These are phyloP conservation scores for Penicillium sp. DNA, from an alignment of 2,329 filamentous ascomycete species.

Conservation along the genomic window DNA sequence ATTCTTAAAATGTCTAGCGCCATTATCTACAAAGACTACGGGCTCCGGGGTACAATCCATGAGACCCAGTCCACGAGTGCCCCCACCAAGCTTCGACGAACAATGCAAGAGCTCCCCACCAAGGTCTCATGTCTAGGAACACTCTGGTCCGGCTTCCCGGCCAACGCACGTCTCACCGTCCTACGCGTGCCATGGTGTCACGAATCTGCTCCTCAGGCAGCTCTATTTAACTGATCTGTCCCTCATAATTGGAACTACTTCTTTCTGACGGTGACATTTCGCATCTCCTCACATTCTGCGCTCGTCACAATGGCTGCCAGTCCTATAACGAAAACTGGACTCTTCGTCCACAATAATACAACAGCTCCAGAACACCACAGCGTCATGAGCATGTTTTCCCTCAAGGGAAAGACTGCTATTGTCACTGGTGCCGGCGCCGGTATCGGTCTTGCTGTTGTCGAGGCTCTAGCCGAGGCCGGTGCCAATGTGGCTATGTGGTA, in stretches of 20 bases:
- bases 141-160: conserved; percentile 6
- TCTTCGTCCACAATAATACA: conserved; percentile 58
- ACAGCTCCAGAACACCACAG: conserved; percentile 44
- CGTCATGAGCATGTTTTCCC: conserved; percentile 63
- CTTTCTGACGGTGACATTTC: not conserved
- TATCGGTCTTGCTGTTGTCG: conserved; percentile 63
- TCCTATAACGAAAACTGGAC: conserved; percentile 42
- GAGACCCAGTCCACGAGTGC: not conserved
- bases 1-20: conserved; percentile 18
- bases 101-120: conserved; percentile 4
- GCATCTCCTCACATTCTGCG: not conserved
- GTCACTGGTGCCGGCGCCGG: conserved; percentile 67
- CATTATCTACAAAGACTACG: too few relatives aligned
- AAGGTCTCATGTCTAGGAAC: not conserved
- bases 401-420: conserved; percentile 67
- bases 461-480: conserved; percentile 65
- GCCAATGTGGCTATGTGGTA: conserved; percentile 72
- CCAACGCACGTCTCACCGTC: conserved; percentile 13
- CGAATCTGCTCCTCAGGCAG: conserved; percentile 4
- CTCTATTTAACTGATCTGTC: conserved; percentile 13
- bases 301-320: conserved; percentile 32
- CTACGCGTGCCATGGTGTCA: not conserved
- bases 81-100: conserved; percentile 1
- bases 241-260: not conserved
- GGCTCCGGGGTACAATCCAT: too few relatives aligned